Evolutionary conservation across 2,329 filamentous ascomycete genomes (phyloP).

Genomic region (Arthrobotrys sphaeroides): DNA sequence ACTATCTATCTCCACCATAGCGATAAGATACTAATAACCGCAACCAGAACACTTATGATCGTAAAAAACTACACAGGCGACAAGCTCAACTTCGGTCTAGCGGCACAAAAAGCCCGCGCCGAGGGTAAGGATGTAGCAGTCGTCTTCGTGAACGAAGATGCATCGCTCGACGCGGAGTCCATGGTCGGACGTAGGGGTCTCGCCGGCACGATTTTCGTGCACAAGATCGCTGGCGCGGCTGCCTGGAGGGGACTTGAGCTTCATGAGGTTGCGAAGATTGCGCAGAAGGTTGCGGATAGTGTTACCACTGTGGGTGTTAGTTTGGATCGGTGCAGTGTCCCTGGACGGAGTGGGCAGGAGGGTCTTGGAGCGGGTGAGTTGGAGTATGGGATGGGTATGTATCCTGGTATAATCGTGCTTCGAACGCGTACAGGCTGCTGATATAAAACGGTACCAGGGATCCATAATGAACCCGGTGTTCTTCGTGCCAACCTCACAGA

Average conservation of each 20-base stretch:
- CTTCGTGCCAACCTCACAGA: slow-evolving; percentile 60
- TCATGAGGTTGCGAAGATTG: slow-evolving; percentile 16
- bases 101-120: slow-evolving; percentile 88
- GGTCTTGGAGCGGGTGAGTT: slow-evolving; percentile 60
- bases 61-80: slow-evolving; percentile 96
- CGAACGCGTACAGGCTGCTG: not conserved
- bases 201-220: slow-evolving; percentile 81
- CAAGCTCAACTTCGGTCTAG: slow-evolving; percentile 92
- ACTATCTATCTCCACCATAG: not conserved
- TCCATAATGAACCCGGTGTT: slow-evolving; percentile 75
- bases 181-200: slow-evolving; percentile 91
- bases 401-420: not conserved
- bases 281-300: slow-evolving; percentile 64
- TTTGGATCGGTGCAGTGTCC: slow-evolving; percentile 68
- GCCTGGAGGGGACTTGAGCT: slow-evolving; percentile 23
- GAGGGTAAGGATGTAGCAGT: slow-evolving; percentile 82
- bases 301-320: slow-evolving; percentile 67
- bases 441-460: slow-evolving; percentile 61
- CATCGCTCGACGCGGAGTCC: slow-evolving; percentile 76
- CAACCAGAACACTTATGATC: slow-evolving; percentile 79
- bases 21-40: not conserved
- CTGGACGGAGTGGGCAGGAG: slow-evolving; percentile 62
- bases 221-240: slow-evolving; percentile 50
- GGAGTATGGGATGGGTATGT: slow-evolving; percentile 71
- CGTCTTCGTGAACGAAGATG: slow-evolving; percentile 91